phyloP scores from a whole-genome alignment of 192 early-diverging fungal genomes.

The Entomortierella chlamydospora region DNA sequence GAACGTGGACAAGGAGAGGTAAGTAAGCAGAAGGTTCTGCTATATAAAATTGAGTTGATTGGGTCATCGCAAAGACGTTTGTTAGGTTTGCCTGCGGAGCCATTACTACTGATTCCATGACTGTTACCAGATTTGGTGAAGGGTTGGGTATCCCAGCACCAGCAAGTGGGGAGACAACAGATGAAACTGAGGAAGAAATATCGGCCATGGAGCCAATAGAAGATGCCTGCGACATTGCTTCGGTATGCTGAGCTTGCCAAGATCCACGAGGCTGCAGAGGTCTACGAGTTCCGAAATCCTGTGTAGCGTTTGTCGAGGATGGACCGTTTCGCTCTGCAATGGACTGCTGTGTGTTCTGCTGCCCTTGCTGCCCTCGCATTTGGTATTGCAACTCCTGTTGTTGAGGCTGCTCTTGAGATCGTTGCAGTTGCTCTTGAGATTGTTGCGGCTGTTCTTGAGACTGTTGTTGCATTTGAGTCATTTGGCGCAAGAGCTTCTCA shows the following conservation, averaged over 20 bases:
- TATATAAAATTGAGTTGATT: slow-evolving; percentile 3
- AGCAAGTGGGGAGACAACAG: not conserved
- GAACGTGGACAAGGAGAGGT: slow-evolving; percentile 18
- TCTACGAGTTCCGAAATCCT: not conserved
- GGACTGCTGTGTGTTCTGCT: no score
- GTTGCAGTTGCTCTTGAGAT: not conserved
- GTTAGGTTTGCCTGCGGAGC: not conserved
- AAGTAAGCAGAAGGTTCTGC: slow-evolving; percentile 12
- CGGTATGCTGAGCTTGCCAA: not conserved
- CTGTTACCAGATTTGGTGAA: not conserved
- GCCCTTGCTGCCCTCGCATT: no score
- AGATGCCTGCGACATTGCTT: not conserved
- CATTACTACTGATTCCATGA: not conserved
- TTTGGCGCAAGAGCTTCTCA: no score
- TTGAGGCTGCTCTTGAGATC: not conserved
- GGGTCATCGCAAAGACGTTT: slow-evolving; percentile 4
- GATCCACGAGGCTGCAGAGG: slow-evolving; percentile 3
- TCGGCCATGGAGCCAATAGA: not conserved
- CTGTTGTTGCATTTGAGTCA: no score
- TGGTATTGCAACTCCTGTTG: no score
- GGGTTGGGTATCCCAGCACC: not conserved
- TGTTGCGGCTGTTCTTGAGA: no score
- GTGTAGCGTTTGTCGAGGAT: no score
- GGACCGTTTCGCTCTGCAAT: no score
- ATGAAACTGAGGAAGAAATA: slow-evolving; percentile 7